phyloP scores from a whole-genome alignment of 257 asterid genomes.

The Solanum chilense region DNA sequence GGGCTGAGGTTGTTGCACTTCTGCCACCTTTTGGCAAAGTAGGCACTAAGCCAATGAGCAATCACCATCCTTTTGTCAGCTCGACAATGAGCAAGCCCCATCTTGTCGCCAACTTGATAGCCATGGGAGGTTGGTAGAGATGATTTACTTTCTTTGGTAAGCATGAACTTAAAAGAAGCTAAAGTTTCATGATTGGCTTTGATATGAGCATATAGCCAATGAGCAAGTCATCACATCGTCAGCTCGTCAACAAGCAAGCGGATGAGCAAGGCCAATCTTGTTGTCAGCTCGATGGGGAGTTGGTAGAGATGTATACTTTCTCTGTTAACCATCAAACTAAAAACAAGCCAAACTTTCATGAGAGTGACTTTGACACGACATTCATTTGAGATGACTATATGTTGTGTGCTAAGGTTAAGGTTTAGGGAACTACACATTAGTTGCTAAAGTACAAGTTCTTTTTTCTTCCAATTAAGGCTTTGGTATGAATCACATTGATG shows the following conservation, averaged over 20 bases:
- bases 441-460: background rate
- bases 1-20: background rate
- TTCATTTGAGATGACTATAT: background rate
- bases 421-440: background rate
- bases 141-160: background rate
- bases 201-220: background rate
- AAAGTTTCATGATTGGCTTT: background rate
- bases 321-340: background rate
- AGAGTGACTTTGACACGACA: background rate
- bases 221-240: background rate
- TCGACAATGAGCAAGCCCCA: background rate
- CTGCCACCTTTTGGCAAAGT: background rate
- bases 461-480: background rate
- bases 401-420: background rate
- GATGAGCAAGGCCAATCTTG: background rate
- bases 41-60: background rate
- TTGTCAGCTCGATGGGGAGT: background rate
- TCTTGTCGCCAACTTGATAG: background rate
- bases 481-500: background rate
- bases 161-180: background rate
- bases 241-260: background rate
- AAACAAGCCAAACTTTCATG: background rate
- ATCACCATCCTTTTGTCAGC: background rate
- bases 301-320: background rate
- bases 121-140: background rate